A percentile compares a stretch with the other conserved stretches of the same genome.
These are phyloP conservation scores for Pseudisothecium myosuroides DNA, from an alignment of 225 moss, liverwort and hornwort species.

Conservation along the genomic window DNA sequence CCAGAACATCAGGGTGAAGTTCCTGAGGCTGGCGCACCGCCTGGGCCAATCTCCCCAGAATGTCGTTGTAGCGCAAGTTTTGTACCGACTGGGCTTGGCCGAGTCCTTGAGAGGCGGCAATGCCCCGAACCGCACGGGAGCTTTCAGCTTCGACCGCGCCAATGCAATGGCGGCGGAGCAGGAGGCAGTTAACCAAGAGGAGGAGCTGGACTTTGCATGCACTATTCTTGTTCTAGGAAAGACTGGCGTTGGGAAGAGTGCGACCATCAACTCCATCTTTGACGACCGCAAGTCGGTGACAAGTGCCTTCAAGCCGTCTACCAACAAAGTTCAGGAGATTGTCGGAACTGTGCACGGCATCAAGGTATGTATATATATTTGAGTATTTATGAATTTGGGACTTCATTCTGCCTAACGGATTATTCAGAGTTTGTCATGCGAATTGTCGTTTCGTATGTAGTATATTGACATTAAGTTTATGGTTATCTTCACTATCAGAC, in stretches of 20 bases:
- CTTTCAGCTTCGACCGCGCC: slow-evolving; percentile 78
- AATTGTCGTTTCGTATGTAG: background rate
- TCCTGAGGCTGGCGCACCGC: slow-evolving; percentile 75
- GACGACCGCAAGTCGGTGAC: slow-evolving; percentile 74
- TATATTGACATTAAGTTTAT: background rate
- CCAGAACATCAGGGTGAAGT: slow-evolving; percentile 81
- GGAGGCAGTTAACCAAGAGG: slow-evolving; percentile 66
- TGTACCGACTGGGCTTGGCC: slow-evolving; percentile 82
- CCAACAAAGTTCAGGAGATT: slow-evolving; percentile 76
- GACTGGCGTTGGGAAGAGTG: slow-evolving; percentile 95
- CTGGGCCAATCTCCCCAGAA: slow-evolving; percentile 82
- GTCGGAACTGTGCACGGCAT: slow-evolving; percentile 83
- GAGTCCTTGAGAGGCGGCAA: slow-evolving; percentile 84
- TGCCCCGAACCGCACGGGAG: slow-evolving; percentile 30
- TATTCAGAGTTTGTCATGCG: background rate
- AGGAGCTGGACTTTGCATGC: slow-evolving; percentile 82
- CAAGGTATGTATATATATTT: slow-evolving; percentile 12
- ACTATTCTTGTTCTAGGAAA: slow-evolving; percentile 87
- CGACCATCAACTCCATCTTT: slow-evolving; percentile 93
- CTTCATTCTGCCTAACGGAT: background rate
- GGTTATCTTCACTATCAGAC: background rate
- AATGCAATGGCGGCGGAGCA: slow-evolving; percentile 72
- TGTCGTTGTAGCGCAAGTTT: slow-evolving; percentile 82
- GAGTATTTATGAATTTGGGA: background rate
- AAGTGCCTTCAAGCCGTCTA: slow-evolving; percentile 73